A percentile compares a stretch with the other conserved stretches of the same genome.
These are phyloP conservation scores for Pleurotus giganteus DNA, from an alignment of 768 basidiomycete genomes.

Conservation along the genomic window DNA sequence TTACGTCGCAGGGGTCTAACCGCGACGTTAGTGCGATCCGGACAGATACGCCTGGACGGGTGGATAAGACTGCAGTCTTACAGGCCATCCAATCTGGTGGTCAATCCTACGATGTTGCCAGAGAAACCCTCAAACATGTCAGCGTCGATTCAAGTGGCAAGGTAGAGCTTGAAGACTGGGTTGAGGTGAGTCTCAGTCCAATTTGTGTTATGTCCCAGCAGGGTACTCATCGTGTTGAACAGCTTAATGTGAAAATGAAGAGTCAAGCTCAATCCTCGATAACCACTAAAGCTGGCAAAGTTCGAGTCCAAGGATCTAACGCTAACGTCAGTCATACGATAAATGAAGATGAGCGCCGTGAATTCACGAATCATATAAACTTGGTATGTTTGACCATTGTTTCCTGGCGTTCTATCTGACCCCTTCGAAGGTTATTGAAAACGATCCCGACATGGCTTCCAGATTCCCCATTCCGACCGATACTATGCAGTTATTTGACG, in stretches of 20 bases:
- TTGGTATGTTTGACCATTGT: slow-evolving; percentile 47
- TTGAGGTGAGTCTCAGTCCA: slow-evolving; percentile 65
- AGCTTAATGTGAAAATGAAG: slow-evolving; percentile 83
- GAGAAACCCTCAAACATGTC: slow-evolving; percentile 91
- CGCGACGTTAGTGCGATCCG: slow-evolving; percentile 52
- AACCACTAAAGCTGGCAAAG: slow-evolving; percentile 78
- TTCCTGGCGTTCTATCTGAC: slow-evolving; percentile 9
- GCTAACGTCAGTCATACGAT: slow-evolving; percentile 96
- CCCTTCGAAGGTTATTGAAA: slow-evolving; percentile 73
- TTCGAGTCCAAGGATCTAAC: slow-evolving; percentile 92
- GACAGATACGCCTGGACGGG: slow-evolving; percentile 78
- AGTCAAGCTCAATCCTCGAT: slow-evolving; percentile 42
- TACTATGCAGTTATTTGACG: slow-evolving; percentile 99
- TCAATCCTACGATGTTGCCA: slow-evolving; percentile 85
- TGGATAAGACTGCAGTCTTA: slow-evolving; percentile 81
- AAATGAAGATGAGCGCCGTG: slow-evolving; percentile 92
- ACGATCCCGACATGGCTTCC: slow-evolving; percentile 79
- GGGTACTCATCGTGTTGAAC: background rate
- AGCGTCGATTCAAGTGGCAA: slow-evolving; percentile 93
- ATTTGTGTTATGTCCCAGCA: slow-evolving; percentile 6
- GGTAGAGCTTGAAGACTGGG: slow-evolving; percentile 97
- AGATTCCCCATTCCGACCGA: slow-evolving; percentile 91
- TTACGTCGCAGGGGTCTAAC: slow-evolving; percentile 9
- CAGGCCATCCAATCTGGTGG: slow-evolving; percentile 77
- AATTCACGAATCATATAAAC: slow-evolving; percentile 99